Evolutionary conservation across 495 filamentous ascomycete species (phyloP), one percentile per base, ranked within the genome.

Genomic region (Talaromyces proteolyticus): DNA sequence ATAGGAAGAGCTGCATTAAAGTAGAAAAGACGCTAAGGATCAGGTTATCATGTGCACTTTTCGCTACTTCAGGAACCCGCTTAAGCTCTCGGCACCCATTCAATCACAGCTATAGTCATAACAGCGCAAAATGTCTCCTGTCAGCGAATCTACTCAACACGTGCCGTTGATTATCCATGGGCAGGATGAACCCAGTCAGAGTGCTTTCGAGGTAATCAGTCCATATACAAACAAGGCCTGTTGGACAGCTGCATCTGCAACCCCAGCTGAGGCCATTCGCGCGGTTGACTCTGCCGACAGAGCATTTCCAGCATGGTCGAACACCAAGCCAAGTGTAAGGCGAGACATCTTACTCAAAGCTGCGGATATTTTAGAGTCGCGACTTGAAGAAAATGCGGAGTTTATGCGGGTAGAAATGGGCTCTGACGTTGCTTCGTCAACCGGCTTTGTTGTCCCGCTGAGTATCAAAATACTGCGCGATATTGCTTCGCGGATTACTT

Each of bases 391-490:
- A 62, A 58, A 88, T 37, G 73, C 63, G 23, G 57, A 67, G 26
- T 85, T 84, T 54, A 79, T 89, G 74, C 68, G 67, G 37, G 69
- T 81, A 21, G 91, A 95, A 66, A 91, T 86, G 0, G 88, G 83
- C 3, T 78, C 81, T 0, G 60, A 67, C 4, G 87, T 75, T 44
- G 64, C 66, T 22, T 63, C 66, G 19, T 84, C 86, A 65, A 91
- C 88, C 50, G 25, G 26, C 2, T 47, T 47, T 37, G 5, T 47
- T 26, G 60, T 90, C 20, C 59, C 63, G 14, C 48, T 71, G 10
- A 69, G 79, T 16, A 68, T 76, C 21, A 79, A 80, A 25, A 71
- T 87, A 44, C 57, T 87, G 50, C 74, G 77, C 55, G 89, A 95
- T 62, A 78, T 91, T 6, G 88, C 88, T 4, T 85, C 82, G 2